These are phyloP conservation scores for Jatropha curcas DNA, from an alignment of 345 rosid genomes.

Conservation along the genomic window DNA sequence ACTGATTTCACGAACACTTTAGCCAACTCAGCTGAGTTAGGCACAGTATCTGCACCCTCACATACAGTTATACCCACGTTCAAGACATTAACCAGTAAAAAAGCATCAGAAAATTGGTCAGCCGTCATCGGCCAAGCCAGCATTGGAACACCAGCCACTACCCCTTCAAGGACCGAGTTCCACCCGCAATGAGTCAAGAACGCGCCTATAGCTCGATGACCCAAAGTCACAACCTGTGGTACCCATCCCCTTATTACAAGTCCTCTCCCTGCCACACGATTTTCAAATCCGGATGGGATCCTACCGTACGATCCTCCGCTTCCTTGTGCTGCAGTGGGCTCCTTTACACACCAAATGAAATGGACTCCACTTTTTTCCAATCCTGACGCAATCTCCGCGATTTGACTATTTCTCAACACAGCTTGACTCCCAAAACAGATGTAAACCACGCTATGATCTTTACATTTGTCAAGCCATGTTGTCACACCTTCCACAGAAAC, in stretches of 20 bases:
- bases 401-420: conserved; percentile 44
- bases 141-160: conserved; percentile 52
- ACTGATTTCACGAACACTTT: conserved; percentile 34
- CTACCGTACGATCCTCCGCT: not conserved
- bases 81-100: conserved; percentile 52
- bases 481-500: conserved; percentile 21
- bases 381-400: conserved; percentile 40
- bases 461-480: conserved; percentile 42
- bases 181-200: conserved; percentile 73
- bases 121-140: conserved; percentile 70
- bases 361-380: conserved; percentile 50
- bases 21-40: conserved; percentile 39
- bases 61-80: conserved; percentile 47
- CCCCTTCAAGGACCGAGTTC: conserved; percentile 61
- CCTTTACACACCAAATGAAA: conserved; percentile 51
- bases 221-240: conserved; percentile 44
- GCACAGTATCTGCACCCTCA: conserved; percentile 43
- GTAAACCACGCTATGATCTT: conserved; percentile 52
- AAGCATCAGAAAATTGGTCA: conserved; percentile 53
- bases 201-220: conserved; percentile 52
- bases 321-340: not conserved
- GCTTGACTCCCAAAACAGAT: conserved; percentile 72
- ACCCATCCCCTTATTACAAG: conserved; percentile 55
- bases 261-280: conserved; percentile 51
- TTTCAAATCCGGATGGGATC: conserved; percentile 41